These are phyloP conservation scores for Kodamaea plutei DNA, from an alignment of 1,139 yeast species.

Conservation along the genomic window DNA sequence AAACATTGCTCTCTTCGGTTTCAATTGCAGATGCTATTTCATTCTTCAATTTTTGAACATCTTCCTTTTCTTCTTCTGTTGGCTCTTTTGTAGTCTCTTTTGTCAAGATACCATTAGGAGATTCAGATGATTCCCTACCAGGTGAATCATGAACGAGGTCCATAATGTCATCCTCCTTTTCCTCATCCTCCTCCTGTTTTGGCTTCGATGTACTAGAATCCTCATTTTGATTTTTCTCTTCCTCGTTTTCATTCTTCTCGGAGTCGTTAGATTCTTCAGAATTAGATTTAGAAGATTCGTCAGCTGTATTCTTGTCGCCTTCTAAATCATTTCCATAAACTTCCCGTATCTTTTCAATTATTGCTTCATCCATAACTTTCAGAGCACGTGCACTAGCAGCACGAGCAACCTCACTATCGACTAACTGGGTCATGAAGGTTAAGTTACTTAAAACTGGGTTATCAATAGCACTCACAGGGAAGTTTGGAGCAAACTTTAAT, in stretches of 20 bases:
- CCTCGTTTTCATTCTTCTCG: conserved; percentile 9
- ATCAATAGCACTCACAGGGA: conserved; percentile 81
- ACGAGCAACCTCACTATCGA: conserved; percentile 81
- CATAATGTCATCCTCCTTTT: conserved; percentile 1
- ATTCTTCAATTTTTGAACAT: conserved; percentile 4
- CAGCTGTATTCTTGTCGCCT: conserved; percentile 2
- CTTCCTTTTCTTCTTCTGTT: conserved; percentile 1
- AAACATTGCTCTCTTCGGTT: conserved; percentile 11
- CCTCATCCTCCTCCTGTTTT: not conserved
- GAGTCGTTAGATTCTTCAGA: conserved; percentile 7
- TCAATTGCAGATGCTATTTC: conserved; percentile 12
- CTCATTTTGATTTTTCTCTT: conserved; percentile 5
- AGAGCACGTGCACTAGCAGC: conserved; percentile 73
- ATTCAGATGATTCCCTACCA: conserved; percentile 1
- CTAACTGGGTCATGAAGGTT: conserved; percentile 79
- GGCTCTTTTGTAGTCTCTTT: not conserved
- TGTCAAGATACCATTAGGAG: conserved; percentile 1
- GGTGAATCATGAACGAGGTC: conserved; percentile 1
- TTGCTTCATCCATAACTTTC: conserved; percentile 50
- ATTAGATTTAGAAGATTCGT: conserved; percentile 9
- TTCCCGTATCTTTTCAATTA: conserved; percentile 34
- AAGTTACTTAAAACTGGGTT: conserved; percentile 91
- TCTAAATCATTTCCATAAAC: conserved; percentile 16
- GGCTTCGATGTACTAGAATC: not conserved
- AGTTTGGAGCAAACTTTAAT: conserved; percentile 75